Conservation (phyloP, 2,329 filamentous ascomycete genomes). For the Rhynchosporium graminicola region DNA sequence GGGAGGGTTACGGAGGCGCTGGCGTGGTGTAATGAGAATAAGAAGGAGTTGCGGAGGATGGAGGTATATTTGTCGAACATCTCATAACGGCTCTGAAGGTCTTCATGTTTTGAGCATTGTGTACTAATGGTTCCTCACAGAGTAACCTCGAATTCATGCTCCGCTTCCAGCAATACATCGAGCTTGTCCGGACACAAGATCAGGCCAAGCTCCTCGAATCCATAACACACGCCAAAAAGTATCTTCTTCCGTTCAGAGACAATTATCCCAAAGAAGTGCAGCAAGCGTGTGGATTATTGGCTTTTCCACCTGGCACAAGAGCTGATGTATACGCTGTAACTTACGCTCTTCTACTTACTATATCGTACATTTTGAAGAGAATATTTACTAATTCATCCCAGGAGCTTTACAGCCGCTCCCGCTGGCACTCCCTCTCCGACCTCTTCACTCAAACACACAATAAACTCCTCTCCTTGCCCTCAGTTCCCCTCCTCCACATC, state of each 20-base stretch:
- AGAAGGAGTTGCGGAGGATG: constrained; percentile 86
- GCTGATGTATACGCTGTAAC: constrained; percentile 54
- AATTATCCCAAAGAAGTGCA: constrained; percentile 68
- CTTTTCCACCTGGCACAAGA: constrained; percentile 64
- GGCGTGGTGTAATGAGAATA: constrained; percentile 90
- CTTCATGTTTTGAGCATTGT: background rate
- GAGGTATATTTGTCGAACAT: constrained; percentile 54
- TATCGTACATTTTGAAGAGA: no score
- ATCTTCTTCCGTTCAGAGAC: constrained; percentile 70
- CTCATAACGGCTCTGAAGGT: no score
- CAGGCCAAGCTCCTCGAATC: constrained; percentile 71
- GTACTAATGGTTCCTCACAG: constrained; percentile 43
- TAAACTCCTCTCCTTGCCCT: constrained; percentile 77
- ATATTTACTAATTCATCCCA: constrained; percentile 38
- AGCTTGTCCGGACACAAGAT: constrained; percentile 72
- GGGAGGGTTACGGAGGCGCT: constrained; percentile 78
- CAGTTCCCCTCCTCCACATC: constrained; percentile 82
- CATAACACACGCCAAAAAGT: constrained; percentile 78
- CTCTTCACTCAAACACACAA: constrained; percentile 88
- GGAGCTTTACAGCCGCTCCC: constrained; percentile 70
- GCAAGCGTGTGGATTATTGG: constrained; percentile 78
- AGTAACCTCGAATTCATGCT: constrained; percentile 91
- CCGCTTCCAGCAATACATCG: constrained; percentile 91
- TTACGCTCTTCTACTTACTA: background rate
- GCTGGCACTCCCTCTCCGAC: constrained; percentile 76